Evolutionary conservation across 176 grass and related monocot species (phyloP), one percentile per base, ranked within the genome.

Genomic region (Carex scoparia): DNA sequence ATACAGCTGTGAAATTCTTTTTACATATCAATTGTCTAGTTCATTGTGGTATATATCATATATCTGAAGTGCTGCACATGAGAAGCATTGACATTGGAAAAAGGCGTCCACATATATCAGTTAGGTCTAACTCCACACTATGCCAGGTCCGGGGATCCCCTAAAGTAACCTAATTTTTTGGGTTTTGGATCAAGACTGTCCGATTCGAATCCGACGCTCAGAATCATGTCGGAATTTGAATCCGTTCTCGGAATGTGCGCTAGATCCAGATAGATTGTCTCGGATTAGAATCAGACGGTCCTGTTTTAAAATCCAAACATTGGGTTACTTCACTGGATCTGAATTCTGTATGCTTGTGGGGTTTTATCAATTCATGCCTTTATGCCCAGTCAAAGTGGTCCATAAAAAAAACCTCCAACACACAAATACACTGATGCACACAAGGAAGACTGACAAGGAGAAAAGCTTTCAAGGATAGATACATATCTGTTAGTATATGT

Each of bases 51-150:
- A 78, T 28, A 56, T 78, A 77, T 76, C 48, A 28, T 77, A 55
- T 55, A 54, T 16, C 49, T 55, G 4, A 10, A 56, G 49, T 44
- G 28, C 51, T 33, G 48, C 74, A 78, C 74, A 78, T 78, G 74
- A 56, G 12, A 56, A 32, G 12, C 74, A 78, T 78, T 57, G 64
- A 81, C 56, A 68, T 83, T 68, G 58, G 64, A 42, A 68, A 66
- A 66, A 44, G 63, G 81, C 33, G 23, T 83, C 37, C 61, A 44
- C 42, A 40, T 46, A 46, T 46, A 64, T 51, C n/a, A 83, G 62
- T 83, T 83, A 83, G 81, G 81, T 83, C 48, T 55, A 37, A 49
- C 27, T 33, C 23, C 81, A 67, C 19, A 83, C 62, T 69, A 65
- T 67, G 65, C 61, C 23, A 23, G 23, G 23, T 23, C 23, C 23